A percentile compares a stretch with the other conserved stretches of the same genome.
phyloP scores from a whole-genome alignment of 441 rosid genomes.

The Euphorbia schlechtendalii region DNA sequence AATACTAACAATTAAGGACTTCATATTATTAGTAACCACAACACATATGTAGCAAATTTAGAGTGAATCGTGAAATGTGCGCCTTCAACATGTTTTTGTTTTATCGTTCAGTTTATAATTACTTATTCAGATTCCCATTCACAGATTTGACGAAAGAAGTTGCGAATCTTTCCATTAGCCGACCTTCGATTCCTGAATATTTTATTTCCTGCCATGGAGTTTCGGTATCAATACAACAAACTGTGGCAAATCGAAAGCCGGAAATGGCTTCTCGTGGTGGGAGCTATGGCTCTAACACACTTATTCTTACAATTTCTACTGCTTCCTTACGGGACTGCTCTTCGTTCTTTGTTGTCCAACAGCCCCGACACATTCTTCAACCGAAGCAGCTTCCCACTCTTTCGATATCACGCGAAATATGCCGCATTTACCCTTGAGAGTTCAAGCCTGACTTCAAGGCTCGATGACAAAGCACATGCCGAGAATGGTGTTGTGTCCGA shows the following conservation, averaged over 20 bases:
- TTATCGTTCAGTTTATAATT: neutral
- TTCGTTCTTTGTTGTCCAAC: constrained; percentile 46
- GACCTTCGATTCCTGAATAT: neutral
- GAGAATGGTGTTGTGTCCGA: constrained; percentile 20
- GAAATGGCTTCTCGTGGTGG: constrained; percentile 52
- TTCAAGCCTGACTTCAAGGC: constrained; percentile 28
- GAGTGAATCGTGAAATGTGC: no score
- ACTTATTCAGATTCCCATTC: neutral
- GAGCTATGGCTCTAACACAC: constrained; percentile 47
- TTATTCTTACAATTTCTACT: constrained; percentile 50
- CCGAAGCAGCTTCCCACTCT: constrained; percentile 14
- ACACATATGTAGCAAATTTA: no score
- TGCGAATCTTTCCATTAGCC: neutral
- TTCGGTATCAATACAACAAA: constrained; percentile 27
- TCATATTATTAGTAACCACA: no score
- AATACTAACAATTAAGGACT: no score
- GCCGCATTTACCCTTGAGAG: constrained; percentile 41
- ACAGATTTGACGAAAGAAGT: constrained; percentile 15
- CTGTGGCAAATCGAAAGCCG: constrained; percentile 31
- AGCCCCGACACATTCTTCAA: constrained; percentile 14
- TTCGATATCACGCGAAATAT: constrained; percentile 34
- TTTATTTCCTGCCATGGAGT: constrained; percentile 34
- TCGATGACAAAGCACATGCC: no score
- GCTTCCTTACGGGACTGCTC: constrained; percentile 66
- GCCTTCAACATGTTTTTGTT: no score